Conservation (phyloP, 495 filamentous ascomycete genomes). For the Aspergillus sclerotiicarbonarius region DNA sequence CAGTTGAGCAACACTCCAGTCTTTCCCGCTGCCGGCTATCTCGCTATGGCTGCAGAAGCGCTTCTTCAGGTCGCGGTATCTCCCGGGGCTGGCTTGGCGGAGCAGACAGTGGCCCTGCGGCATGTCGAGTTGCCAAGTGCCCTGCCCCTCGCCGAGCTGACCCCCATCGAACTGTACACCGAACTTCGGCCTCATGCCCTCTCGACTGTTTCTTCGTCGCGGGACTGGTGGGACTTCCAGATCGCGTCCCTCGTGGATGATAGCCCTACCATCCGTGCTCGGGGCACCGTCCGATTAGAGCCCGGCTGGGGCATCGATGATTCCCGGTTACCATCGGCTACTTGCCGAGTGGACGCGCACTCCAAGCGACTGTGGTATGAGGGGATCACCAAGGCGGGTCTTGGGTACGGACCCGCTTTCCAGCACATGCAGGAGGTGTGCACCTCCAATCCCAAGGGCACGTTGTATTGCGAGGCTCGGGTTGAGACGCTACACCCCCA, state of each 20-base stretch:
- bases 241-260: conserved; percentile 7
- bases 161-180: conserved; percentile 8
- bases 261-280: not conserved
- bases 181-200: not conserved
- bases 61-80: not conserved
- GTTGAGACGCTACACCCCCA: not conserved
- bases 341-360: not conserved
- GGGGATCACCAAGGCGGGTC: not conserved
- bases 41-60: conserved; percentile 5
- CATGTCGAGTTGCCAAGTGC: not conserved
- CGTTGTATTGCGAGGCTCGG: not conserved
- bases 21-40: conserved; percentile 4
- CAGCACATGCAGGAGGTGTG: not conserved
- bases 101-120: not conserved
- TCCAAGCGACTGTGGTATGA: not conserved
- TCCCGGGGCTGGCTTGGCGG: not conserved
- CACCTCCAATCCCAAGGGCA: not conserved
- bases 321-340: not conserved
- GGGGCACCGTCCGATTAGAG: not conserved
- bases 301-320: not conserved
- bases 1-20: not conserved
- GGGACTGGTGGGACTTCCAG: conserved; percentile 16
- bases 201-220: not conserved
- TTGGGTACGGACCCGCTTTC: not conserved
- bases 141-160: not conserved